Evolutionary conservation across 768 basidiomycete species (phyloP), one percentile per base, ranked within the genome.

Genomic region (Pleurotus ostreatus): DNA sequence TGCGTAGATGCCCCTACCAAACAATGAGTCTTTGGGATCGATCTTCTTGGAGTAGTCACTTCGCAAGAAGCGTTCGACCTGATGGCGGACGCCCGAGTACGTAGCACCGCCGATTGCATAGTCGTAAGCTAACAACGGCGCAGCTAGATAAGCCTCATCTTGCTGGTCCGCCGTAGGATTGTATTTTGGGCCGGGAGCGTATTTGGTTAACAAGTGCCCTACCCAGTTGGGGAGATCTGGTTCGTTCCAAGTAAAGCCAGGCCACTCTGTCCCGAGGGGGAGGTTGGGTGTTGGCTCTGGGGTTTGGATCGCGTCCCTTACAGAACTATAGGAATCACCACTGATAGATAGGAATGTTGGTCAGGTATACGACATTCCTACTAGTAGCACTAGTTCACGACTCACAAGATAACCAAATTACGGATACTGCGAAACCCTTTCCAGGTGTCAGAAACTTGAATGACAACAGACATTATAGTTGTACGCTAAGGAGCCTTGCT

Each of bases 291-390:
- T 68, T 1, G 83, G 80, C 40, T 67, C 62, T 16, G 59, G 55
- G 9, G 61, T 48, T 25, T 60, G 58, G 3, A 59, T 46, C 7
- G 61, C 55, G 43, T 59, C 64, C 20, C 74, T 74, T 39, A 78
- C 70, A 16, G 78, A 74, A 63, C 78, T 79, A 57, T 83, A 86
- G 0, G 83, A 86, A 62, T 83, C 84, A 18, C 85, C 85, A 62
- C 85, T 86, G 62, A 48, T n/a, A 26, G 4, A 48, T n/a, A 26
- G 22, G 30, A 1, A n/a, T 13, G 46, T 26, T 22, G 30, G 23
- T 18, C 8, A 34, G 30, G 30, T 30, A 34, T 34, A 11, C 30
- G 23, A 25, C 23, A 25, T 25, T 5, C 23, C 23, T 25, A 25
- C 23, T 4, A 4, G 23, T 9, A 9, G 30, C 30, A 34, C 30